These are phyloP conservation scores for Zasmidium angulare DNA, from an alignment of 2,329 filamentous ascomycete genomes.

Conservation along the genomic window DNA sequence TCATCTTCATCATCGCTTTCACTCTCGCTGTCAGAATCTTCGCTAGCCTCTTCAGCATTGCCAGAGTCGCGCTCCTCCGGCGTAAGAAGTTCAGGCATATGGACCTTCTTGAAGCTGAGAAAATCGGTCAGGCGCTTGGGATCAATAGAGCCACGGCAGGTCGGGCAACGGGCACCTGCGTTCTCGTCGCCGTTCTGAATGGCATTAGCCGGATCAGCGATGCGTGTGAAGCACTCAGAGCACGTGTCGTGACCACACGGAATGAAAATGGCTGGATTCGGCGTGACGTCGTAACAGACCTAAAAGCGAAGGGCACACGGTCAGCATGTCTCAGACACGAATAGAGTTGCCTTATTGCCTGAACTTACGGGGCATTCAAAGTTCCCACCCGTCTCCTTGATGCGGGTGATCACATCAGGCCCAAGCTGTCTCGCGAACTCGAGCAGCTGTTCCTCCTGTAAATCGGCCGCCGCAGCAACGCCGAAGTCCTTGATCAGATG, in stretches of 20 bases:
- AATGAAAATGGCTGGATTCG: constrained; percentile 74
- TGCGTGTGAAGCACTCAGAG: constrained; percentile 69
- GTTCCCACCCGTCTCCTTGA: constrained; percentile 56
- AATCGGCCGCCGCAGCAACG: constrained; percentile 48
- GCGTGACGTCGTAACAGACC: constrained; percentile 66
- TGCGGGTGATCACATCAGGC: constrained; percentile 62
- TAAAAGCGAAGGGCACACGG: not conserved
- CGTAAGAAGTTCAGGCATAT: constrained; percentile 58
- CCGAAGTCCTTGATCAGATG: constrained; percentile 68
- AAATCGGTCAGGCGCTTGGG: constrained; percentile 71
- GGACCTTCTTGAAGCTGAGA: constrained; percentile 69
- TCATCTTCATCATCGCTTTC: constrained; percentile 31
- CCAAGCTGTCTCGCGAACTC: constrained; percentile 63
- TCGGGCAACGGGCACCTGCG: constrained; percentile 65
- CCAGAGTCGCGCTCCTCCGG: constrained; percentile 36
- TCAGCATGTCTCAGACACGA: not conserved
- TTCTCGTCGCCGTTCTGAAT: constrained; percentile 62
- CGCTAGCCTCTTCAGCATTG: constrained; percentile 39
- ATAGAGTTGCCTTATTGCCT: not conserved
- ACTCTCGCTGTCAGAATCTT: constrained; percentile 43
- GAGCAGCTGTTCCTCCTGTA: constrained; percentile 57
- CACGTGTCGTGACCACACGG: constrained; percentile 84
- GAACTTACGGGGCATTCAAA: constrained; percentile 75
- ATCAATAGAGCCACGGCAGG: constrained; percentile 69
- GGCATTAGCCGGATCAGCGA: constrained; percentile 61